Percentiles rank a stretch among this genome's conserved stretches.
Evolutionary conservation across 2,329 filamentous ascomycete species (phyloP).

Genomic region (Coniochaeta sp.): DNA sequence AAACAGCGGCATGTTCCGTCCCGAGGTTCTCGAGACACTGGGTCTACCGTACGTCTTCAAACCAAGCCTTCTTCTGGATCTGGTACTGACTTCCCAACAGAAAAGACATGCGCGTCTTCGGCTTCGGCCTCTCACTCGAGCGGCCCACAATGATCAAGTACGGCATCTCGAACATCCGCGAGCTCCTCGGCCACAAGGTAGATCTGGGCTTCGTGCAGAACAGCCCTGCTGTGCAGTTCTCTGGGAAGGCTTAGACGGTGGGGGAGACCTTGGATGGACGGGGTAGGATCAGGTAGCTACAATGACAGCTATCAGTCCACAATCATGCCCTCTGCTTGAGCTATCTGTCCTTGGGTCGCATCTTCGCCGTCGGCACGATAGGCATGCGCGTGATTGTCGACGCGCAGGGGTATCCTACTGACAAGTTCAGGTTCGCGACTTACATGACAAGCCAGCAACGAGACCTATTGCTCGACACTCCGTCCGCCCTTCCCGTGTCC

Average conservation of each 20-base stretch:
- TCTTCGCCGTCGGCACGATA: too few relatives aligned
- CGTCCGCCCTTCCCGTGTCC: too few relatives aligned
- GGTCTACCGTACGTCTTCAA: conserved; percentile 56
- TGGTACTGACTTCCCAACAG: conserved; percentile 36
- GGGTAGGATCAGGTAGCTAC: background rate
- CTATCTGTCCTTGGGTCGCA: too few relatives aligned
- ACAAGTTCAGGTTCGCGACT: too few relatives aligned
- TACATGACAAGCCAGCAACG: too few relatives aligned
- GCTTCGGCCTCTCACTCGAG: conserved; percentile 88
- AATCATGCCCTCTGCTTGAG: too few relatives aligned
- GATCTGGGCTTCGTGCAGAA: conserved; percentile 87
- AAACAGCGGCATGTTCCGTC: conserved; percentile 97
- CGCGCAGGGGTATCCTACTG: too few relatives aligned
- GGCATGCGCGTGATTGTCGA: too few relatives aligned
- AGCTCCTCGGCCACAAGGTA: conserved; percentile 90
- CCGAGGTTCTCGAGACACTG: conserved; percentile 90
- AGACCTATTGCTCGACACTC: too few relatives aligned
- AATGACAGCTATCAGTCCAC: background rate
- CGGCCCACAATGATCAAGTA: conserved; percentile 98
- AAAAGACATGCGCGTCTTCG: conserved; percentile 81
- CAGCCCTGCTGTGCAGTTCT: conserved; percentile 80
- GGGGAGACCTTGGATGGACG: conserved; percentile 63
- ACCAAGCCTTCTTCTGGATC: conserved; percentile 3
- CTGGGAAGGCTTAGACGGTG: conserved; percentile 7
- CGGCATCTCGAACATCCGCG: conserved; percentile 81